Evolutionary conservation across 2,329 filamentous ascomycete genomes (phyloP), one percentile per base, ranked within the genome.

Genomic region (Aspergillus tubingensis): DNA sequence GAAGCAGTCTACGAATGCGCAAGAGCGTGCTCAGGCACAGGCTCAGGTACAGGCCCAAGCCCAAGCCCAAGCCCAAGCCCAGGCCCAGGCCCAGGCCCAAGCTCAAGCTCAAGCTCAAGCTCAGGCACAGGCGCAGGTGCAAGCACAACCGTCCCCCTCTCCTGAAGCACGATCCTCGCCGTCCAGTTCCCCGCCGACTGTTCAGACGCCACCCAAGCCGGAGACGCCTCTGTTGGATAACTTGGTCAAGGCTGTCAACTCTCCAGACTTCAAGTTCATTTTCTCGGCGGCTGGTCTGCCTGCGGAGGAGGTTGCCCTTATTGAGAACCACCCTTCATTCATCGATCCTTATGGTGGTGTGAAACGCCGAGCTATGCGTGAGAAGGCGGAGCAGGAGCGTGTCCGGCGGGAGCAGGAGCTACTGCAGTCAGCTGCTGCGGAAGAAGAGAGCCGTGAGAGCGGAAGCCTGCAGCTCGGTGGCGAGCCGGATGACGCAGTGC

Each of bases 391-490:
- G 63, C 89, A 91, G 57, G 82, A 85, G 52, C 78, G 82, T 53
- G 75, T 79, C 23, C 81, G 82, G 59, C 75, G 80, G 17, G 85
- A 88, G 68, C 83, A 86, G 64, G 77, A 81, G 50, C 75, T 83
- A 23, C 69, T 85, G 19, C 81, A 82, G 64, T 79, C 81, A 23
- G 76, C 79, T 15, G 76, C 77, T 3, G 81, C 83, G 48, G 82
- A 83, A 27, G 92, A 96, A 65, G 91, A 91, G 59, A 89, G 90
- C 59, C 86, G 87, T 1, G 92, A 95, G 75, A 90, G 90, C 66
- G 91, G 91, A 13, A 98, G 94, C 73, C 82, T 95, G 60, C 93
- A 96, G 60, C 83, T 98, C 17, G 94, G 94, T 59, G 94, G 94
- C 47, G 94, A 98, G 73, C 94, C 94, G 0, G 94, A 98, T 73